Conservation (phyloP, 2,329 filamentous ascomycete genomes). For the Salinomyces thailandicus region DNA sequence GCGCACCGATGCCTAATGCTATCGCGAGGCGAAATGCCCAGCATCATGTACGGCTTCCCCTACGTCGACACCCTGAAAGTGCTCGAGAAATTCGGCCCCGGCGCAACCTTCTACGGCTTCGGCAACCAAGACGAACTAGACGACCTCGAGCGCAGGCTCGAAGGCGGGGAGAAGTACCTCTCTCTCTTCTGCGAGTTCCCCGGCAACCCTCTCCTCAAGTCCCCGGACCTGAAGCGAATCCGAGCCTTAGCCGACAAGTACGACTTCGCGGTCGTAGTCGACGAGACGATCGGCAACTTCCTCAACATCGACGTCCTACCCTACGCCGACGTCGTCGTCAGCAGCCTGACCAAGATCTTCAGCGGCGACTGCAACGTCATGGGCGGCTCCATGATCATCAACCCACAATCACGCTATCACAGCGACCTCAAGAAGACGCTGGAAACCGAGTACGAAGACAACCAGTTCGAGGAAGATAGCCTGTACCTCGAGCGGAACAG, state of each 20-base stretch:
- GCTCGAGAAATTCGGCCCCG: conserved; percentile 84
- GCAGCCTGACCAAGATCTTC: conserved; percentile 93
- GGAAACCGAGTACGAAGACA: conserved; percentile 64
- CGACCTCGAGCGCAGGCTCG: conserved; percentile 63
- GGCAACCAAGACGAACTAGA: conserved; percentile 70
- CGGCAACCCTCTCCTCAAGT: conserved; percentile 76
- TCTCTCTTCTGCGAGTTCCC: conserved; percentile 92
- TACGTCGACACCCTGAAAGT: conserved; percentile 97
- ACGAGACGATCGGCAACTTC: conserved; percentile 95
- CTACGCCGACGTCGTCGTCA: conserved; percentile 83
- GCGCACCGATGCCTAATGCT: conserved; percentile 64
- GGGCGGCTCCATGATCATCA: conserved; percentile 63
- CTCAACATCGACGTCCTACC: conserved; percentile 89
- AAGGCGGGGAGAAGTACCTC: conserved; percentile 63
- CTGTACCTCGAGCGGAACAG: conserved; percentile 96
- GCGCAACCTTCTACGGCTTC: conserved; percentile 77
- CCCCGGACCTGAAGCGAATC: conserved; percentile 76
- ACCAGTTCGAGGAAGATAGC: conserved; percentile 87
- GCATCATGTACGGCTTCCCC: conserved; percentile 90
- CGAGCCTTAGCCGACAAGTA: conserved; percentile 67
- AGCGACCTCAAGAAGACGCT: conserved; percentile 55
- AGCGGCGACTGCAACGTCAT: conserved; percentile 97
- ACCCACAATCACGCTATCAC: conserved; percentile 62
- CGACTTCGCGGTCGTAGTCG: conserved; percentile 81
- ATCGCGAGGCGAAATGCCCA: conserved; percentile 49